phyloP scores from a whole-genome alignment of 164 flowering plant species.

The Vitis rupestris region DNA sequence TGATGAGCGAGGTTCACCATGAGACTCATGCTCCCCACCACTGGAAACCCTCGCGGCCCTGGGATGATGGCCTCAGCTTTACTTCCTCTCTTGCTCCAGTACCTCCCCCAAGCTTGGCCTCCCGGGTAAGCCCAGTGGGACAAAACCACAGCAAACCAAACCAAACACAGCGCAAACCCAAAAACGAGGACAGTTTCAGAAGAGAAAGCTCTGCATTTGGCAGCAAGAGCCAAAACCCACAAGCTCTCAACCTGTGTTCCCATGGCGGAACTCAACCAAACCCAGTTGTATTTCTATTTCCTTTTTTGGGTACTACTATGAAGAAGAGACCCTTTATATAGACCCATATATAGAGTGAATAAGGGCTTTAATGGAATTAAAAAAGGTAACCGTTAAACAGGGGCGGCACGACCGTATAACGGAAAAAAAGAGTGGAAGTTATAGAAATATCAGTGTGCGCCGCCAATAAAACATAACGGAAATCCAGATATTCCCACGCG shows the following conservation, averaged over 20 bases:
- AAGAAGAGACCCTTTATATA: constrained; percentile 8
- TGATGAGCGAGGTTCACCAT: constrained; percentile 47
- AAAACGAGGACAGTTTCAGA: constrained; percentile 7
- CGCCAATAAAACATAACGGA: constrained; percentile 5
- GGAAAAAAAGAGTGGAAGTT: constrained; percentile 2
- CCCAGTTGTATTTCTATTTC: background rate
- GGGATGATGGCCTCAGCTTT: constrained; percentile 31
- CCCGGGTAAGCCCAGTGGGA: constrained; percentile 48
- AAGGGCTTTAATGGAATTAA: background rate
- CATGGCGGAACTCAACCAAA: constrained; percentile 14
- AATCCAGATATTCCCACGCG: background rate
- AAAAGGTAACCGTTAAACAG: constrained; percentile 1
- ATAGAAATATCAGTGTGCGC: constrained; percentile 7
- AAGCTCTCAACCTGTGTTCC: constrained; percentile 29
- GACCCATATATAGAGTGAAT: background rate
- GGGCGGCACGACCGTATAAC: background rate
- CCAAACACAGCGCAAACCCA: constrained; percentile 8
- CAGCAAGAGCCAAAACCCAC: constrained; percentile 36
- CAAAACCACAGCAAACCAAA: constrained; percentile 25
- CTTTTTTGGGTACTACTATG: constrained; percentile 10
- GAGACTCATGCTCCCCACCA: constrained; percentile 27
- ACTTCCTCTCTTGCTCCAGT: constrained; percentile 6
- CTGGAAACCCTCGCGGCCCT: constrained; percentile 43
- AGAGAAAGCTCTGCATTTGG: constrained; percentile 34
- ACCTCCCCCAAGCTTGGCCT: constrained; percentile 68